A percentile compares a stretch with the other conserved stretches of the same genome.
These are phyloP conservation scores for Oropetium thomaeum DNA, from an alignment of 176 grass and related monocot genomes.

Conservation along the genomic window DNA sequence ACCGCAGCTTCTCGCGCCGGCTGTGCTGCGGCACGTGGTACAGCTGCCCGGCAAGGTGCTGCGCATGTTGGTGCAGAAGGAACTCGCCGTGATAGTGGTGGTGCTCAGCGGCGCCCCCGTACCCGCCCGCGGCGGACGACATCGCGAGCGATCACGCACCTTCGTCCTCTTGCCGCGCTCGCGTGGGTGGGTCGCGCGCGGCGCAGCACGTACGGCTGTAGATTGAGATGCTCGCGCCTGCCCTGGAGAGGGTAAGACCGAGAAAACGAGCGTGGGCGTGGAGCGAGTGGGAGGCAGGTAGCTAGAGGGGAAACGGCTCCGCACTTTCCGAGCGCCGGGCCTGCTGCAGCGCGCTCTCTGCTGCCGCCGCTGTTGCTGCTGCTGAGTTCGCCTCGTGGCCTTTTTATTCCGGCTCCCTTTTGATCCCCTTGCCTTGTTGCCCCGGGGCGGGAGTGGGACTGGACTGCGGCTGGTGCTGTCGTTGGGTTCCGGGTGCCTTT, in stretches of 20 bases:
- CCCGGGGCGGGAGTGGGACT: background rate
- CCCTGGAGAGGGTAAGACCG: slow-evolving; percentile 42
- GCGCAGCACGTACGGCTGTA: background rate
- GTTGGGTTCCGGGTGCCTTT: slow-evolving; percentile 41
- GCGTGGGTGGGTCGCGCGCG: background rate
- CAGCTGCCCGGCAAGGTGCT: slow-evolving; percentile 46
- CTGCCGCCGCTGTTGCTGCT: slow-evolving; percentile 19
- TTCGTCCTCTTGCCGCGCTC: too few relatives aligned
- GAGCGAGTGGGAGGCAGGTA: background rate
- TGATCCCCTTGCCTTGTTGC: slow-evolving; percentile 23
- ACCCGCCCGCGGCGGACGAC: slow-evolving; percentile 67
- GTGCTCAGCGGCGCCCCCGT: slow-evolving; percentile 38
- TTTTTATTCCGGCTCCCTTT: slow-evolving; percentile 22
- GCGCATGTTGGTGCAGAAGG: slow-evolving; percentile 57
- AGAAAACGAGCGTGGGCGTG: background rate
- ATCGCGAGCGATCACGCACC: slow-evolving; percentile 26
- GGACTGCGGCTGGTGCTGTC: background rate
- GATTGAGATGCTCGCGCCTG: background rate
- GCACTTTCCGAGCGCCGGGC: slow-evolving; percentile 62
- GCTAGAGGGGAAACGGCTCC: slow-evolving; percentile 50
- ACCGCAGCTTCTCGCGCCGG: slow-evolving; percentile 95
- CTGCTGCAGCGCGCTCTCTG: slow-evolving; percentile 27
- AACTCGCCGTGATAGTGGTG: slow-evolving; percentile 41
- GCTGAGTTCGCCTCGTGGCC: slow-evolving; percentile 1
- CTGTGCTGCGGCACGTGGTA: slow-evolving; percentile 97